These are phyloP conservation scores for Botrytis porri DNA, from an alignment of 2,329 filamentous ascomycete species.

Conservation along the genomic window DNA sequence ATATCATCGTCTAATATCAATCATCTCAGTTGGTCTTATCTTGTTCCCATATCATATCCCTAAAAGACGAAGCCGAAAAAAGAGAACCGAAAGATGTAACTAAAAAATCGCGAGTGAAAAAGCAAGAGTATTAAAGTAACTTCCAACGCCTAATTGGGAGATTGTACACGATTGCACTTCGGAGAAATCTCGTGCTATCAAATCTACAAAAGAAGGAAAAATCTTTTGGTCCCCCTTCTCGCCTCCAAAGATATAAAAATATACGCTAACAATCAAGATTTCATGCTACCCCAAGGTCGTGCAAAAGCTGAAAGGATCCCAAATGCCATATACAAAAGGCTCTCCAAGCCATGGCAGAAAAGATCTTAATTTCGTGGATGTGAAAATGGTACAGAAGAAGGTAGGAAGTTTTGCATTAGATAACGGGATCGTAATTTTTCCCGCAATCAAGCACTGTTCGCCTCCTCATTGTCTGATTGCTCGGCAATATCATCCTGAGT, in stretches of 20 bases:
- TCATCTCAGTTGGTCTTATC: constrained; percentile 13
- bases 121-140: constrained; percentile 17
- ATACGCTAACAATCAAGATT: constrained; percentile 21
- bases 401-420: constrained; percentile 27
- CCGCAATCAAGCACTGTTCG: constrained; percentile 33
- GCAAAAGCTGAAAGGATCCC: constrained; percentile 16
- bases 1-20: constrained; percentile 15
- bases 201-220: constrained; percentile 14
- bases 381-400: constrained; percentile 38
- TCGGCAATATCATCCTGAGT: constrained; percentile 48
- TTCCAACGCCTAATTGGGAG: constrained; percentile 11
- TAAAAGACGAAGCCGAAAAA: constrained; percentile 12
- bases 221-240: constrained; percentile 1
- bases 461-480: constrained; percentile 39
- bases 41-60: constrained; percentile 12
- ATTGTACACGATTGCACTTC: constrained; percentile 8
- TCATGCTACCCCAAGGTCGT: constrained; percentile 16
- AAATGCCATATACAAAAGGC: constrained; percentile 36
- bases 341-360: constrained; percentile 27
- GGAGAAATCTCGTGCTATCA: constrained; percentile 7
- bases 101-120: not conserved
- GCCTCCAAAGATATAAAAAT: constrained; percentile 13
- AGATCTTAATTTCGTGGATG: constrained; percentile 27
- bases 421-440: constrained; percentile 1
- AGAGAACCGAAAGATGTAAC: not conserved